phyloP scores from a whole-genome alignment of 2,329 filamentous ascomycete species.

The Colletotrichum graminicola region DNA sequence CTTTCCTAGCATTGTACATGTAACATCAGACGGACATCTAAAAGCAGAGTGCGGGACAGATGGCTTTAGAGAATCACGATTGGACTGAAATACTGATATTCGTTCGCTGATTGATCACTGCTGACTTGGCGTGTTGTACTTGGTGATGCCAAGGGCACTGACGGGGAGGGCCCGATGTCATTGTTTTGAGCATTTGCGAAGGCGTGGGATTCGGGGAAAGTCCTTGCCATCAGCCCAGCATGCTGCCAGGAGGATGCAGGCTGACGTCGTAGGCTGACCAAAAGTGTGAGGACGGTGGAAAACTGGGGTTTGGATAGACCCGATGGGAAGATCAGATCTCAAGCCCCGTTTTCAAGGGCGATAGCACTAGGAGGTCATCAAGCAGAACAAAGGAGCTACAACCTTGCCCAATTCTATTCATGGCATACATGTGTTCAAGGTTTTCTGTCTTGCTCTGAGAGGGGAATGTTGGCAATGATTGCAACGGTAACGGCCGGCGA shows the following conservation, averaged over 20 bases:
- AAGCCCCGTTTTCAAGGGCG: slow-evolving; percentile 8
- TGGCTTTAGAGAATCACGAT: slow-evolving; percentile 42
- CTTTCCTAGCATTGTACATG: slow-evolving; percentile 44
- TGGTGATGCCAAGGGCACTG: not conserved
- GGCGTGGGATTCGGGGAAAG: not conserved
- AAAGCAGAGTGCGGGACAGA: slow-evolving; percentile 38
- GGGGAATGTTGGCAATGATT: slow-evolving; percentile 11
- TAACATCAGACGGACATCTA: slow-evolving; percentile 43
- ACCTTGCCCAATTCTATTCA: not conserved
- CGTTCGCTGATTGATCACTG: not conserved
- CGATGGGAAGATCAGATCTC: slow-evolving; percentile 34
- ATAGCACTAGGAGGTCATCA: slow-evolving; percentile 15
- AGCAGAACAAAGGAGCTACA: slow-evolving; percentile 8
- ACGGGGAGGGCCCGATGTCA: not conserved
- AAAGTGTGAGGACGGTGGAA: slow-evolving; percentile 26
- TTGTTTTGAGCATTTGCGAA: not conserved
- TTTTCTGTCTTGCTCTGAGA: slow-evolving; percentile 16
- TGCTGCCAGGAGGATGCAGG: slow-evolving; percentile 23
- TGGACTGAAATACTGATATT: slow-evolving; percentile 31
- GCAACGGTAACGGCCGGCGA: slow-evolving; percentile 9
- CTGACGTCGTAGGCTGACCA: slow-evolving; percentile 41
- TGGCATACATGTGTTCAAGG: not conserved
- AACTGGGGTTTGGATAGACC: slow-evolving; percentile 24
- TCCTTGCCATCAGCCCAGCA: slow-evolving; percentile 14
- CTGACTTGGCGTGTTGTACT: not conserved